phyloP scores from a whole-genome alignment of 2,329 filamentous ascomycete species.

The Cordyceps fumosorosea region DNA sequence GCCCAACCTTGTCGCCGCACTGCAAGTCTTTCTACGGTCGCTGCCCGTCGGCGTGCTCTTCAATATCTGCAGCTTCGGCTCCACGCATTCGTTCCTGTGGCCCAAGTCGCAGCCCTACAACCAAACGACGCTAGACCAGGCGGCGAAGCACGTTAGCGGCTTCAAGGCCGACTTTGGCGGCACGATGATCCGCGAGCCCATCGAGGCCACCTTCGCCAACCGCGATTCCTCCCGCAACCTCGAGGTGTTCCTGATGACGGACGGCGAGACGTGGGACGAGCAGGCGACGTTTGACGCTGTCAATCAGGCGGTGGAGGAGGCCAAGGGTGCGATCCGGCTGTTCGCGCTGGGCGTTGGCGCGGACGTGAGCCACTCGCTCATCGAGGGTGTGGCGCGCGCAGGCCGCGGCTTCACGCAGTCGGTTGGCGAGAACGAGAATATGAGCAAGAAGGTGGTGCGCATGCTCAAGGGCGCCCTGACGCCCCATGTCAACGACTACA shows the following conservation, averaged over 20 bases:
- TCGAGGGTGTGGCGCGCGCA: slow-evolving; percentile 47
- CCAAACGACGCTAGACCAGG: slow-evolving; percentile 35
- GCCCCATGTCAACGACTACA: slow-evolving; percentile 59
- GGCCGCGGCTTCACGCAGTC: slow-evolving; percentile 56
- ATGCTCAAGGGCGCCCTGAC: slow-evolving; percentile 68
- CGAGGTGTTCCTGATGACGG: slow-evolving; percentile 50
- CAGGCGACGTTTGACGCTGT: slow-evolving; percentile 38
- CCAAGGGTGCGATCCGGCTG: slow-evolving; percentile 39
- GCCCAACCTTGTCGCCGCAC: slow-evolving; percentile 43
- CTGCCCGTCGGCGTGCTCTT: slow-evolving; percentile 58
- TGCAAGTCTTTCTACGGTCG: slow-evolving; percentile 60
- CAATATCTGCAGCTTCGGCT: slow-evolving; percentile 65
- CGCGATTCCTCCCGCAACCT: slow-evolving; percentile 41
- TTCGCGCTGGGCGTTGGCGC: slow-evolving; percentile 51
- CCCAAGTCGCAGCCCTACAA: slow-evolving; percentile 39
- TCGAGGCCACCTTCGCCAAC: slow-evolving; percentile 36
- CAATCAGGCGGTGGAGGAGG: slow-evolving; percentile 32
- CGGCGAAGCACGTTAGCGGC: slow-evolving; percentile 32
- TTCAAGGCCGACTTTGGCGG: slow-evolving; percentile 45
- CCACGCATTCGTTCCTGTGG: slow-evolving; percentile 39
- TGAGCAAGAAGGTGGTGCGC: slow-evolving; percentile 62
- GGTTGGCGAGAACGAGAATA: slow-evolving; percentile 55
- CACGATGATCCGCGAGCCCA: slow-evolving; percentile 43
- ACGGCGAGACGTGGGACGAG: slow-evolving; percentile 48
- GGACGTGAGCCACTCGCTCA: slow-evolving; percentile 43